Conservation (phyloP, 1,284 basidiomycete species). For the Vanrija pseudolonga region DNA sequence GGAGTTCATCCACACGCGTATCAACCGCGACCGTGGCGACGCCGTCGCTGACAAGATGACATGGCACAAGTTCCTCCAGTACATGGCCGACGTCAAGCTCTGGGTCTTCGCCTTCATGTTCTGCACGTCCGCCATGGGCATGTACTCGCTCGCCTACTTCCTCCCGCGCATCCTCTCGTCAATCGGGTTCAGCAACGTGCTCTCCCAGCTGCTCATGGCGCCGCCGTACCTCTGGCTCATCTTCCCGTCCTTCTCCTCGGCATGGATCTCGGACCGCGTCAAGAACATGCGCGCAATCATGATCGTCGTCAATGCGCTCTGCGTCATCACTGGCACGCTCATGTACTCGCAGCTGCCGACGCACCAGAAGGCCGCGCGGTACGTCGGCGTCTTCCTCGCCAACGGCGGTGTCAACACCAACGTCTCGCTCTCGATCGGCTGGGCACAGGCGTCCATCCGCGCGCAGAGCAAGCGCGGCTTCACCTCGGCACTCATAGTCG, state of each 20-base stretch:
- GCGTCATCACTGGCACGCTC: slow-evolving; percentile 10
- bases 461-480: slow-evolving; percentile 48
- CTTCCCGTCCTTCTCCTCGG: slow-evolving; percentile 43
- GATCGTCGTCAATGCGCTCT: slow-evolving; percentile 7
- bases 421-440: slow-evolving; percentile 39
- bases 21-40: slow-evolving; percentile 51
- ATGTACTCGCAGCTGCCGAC: slow-evolving; percentile 15
- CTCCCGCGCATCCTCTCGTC: slow-evolving; percentile 48
- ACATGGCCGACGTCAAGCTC: slow-evolving; percentile 48
- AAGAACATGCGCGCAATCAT: slow-evolving; percentile 2
- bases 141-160: slow-evolving; percentile 42
- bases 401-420: slow-evolving; percentile 39
- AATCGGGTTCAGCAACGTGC: slow-evolving; percentile 41
- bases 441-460: slow-evolving; percentile 49
- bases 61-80: slow-evolving; percentile 32
- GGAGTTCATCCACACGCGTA: slow-evolving; percentile 45
- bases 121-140: slow-evolving; percentile 23
- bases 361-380: slow-evolving; percentile 34
- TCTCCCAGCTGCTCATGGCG: slow-evolving; percentile 43
- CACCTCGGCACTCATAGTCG: slow-evolving; percentile 13
- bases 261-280: slow-evolving; percentile 43
- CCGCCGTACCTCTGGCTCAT: slow-evolving; percentile 48
- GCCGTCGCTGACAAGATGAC: slow-evolving; percentile 47
- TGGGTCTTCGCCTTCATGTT: slow-evolving; percentile 52
- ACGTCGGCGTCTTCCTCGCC: slow-evolving; percentile 48